A percentile compares a stretch with the other conserved stretches of the same genome.
Evolutionary conservation across 768 basidiomycete species (phyloP).

Genomic region (Leccinum variicolor): DNA sequence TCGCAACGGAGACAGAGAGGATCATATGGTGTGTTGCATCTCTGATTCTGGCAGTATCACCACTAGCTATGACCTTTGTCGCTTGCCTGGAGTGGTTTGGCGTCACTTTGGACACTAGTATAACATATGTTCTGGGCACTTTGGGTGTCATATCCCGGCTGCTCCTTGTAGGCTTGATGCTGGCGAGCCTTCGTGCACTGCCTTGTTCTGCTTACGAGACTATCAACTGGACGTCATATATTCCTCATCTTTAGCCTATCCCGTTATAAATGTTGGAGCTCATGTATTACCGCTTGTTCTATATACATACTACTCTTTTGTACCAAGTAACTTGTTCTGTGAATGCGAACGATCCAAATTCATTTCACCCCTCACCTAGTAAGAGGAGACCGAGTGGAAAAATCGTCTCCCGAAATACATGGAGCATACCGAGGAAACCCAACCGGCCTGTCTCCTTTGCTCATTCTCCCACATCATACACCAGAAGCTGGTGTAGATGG

Average conservation of each 20-base stretch:
- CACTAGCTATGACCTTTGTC: not conserved
- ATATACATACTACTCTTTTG: not conserved
- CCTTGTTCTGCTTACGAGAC: not conserved
- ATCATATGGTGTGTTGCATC: not conserved
- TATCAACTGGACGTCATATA: not conserved
- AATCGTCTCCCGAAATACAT: no score
- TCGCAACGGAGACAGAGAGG: not conserved
- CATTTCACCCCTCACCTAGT: no score
- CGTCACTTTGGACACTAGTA: not conserved
- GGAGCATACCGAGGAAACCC: no score
- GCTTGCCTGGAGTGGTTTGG: not conserved
- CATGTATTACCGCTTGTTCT: not conserved
- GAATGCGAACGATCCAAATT: no score
- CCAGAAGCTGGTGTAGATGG: no score
- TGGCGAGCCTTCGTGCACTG: not conserved
- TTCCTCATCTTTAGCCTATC: constrained; percentile 1
- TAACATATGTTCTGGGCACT: not conserved
- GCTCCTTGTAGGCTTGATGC: not conserved
- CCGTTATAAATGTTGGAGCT: not conserved
- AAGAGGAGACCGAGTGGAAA: no score
- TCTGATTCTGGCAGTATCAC: not conserved
- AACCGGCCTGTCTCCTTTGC: no score
- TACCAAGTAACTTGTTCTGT: no score
- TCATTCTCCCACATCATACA: no score
- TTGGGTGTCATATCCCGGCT: not conserved